A percentile compares a stretch with the other conserved stretches of the same genome.
Conservation (phyloP, 345 rosid species). For the Capsella bursapastoris region DNA sequence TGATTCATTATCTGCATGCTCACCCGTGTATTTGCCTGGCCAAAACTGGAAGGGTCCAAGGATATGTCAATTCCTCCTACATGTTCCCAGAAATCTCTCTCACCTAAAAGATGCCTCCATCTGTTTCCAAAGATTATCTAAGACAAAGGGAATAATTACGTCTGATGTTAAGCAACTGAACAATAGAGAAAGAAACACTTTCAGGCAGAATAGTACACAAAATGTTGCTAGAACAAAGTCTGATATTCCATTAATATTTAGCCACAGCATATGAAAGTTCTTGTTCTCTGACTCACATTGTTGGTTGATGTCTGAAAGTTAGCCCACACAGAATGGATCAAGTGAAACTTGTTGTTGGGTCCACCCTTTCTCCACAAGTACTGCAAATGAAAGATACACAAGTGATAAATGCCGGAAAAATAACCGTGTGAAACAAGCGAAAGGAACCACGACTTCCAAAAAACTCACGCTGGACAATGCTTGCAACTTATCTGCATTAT, state of each 20-base stretch:
- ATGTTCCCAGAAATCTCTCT: conserved; percentile 92
- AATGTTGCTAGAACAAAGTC: conserved; percentile 3
- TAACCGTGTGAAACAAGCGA: background rate
- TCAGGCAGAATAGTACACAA: conserved; percentile 11
- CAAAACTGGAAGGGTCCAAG: conserved; percentile 91
- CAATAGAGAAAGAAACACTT: conserved; percentile 2
- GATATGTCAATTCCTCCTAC: conserved; percentile 93
- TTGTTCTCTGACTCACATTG: conserved; percentile 63
- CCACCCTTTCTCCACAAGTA: conserved; percentile 92
- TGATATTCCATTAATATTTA: background rate
- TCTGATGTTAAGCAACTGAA: background rate
- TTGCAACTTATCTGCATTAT: conserved; percentile 64
- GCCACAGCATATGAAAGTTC: conserved; percentile 7
- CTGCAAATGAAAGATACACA: conserved; percentile 48
- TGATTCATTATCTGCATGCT: conserved; percentile 18
- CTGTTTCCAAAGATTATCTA: conserved; percentile 93
- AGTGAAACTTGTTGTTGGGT: conserved; percentile 55
- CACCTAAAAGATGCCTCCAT: conserved; percentile 96
- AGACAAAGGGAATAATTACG: conserved; percentile 3
- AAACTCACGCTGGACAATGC: conserved; percentile 76
- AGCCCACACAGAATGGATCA: conserved; percentile 94
- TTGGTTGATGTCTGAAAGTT: conserved; percentile 95
- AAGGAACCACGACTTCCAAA: background rate
- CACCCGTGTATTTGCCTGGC: conserved; percentile 93
- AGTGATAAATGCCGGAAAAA: conserved; percentile 1